Evolutionary conservation across 805 yeast species (phyloP), one percentile per base, ranked within the genome.

Genomic region (Saccharomycopsis amapae): DNA sequence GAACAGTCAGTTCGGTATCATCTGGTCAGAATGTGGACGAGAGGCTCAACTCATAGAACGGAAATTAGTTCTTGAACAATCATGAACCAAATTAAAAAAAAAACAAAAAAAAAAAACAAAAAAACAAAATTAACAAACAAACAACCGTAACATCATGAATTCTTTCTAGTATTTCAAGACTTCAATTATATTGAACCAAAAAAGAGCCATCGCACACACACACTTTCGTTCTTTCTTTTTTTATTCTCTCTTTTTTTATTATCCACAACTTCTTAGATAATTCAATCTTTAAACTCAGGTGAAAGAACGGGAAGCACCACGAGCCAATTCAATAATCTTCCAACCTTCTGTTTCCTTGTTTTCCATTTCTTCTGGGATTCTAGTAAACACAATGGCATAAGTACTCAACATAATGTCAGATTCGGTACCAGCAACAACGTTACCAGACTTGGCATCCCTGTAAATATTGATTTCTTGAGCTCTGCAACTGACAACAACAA

Each of bases 331-430:
- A 59, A 90, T 65, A 46, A 93, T 79, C 69, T 85, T 86, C 98
- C 98, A 93, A 28, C 99, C 99, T 60, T 86, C 95, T 20, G 99
- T 93, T 58, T 81, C 89, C 44, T 76, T 74, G 62, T 93, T 85
- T 52, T 81, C 95, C 59, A 93, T 78, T 50, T 89, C 88, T 64
- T 89, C 98, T 2, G 96, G 88, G 43, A 85, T 71, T 64, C 98
- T 79, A 17, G 98, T 88, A 56, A 93, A 70, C 19, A 90, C 98
- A 88, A 93, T 78, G 34, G 95, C 97, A 62, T 93, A 93, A n/a
- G 95, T 81, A 57, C 94, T 81, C 74, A 86, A 75, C 63, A 86
- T 79, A 55, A 93, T 86, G 64, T 88, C 88, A 58, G 89, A 95
- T 60, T 88, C 96, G 26, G 88, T 79, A 58, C 98, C 99, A 6